phyloP scores from a whole-genome alignment of 2,329 filamentous ascomycete genomes.

The Penicillium sp. region DNA sequence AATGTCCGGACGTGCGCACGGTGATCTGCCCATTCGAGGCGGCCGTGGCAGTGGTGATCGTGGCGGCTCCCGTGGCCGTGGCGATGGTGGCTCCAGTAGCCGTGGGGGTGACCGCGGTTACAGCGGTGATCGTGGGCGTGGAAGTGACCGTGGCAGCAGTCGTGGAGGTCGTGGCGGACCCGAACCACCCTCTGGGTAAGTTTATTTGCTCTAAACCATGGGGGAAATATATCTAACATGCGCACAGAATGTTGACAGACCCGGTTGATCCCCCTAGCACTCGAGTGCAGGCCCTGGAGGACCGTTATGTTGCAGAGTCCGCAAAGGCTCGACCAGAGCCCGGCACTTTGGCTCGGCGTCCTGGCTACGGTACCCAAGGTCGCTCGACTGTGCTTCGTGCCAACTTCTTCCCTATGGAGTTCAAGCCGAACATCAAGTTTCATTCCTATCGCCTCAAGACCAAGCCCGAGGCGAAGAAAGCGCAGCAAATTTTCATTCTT shows the following conservation, averaged over 20 bases:
- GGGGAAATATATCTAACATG: constrained; percentile 3
- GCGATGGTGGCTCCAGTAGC: not conserved
- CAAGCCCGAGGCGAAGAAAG: not conserved
- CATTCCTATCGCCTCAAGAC: constrained; percentile 10
- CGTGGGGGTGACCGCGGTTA: constrained; percentile 8
- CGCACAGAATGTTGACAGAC: constrained; percentile 6
- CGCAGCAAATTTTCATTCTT: constrained; percentile 10
- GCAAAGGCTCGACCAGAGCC: not conserved
- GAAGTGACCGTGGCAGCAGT: constrained; percentile 1
- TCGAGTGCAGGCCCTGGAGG: not conserved
- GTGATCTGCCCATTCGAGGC: constrained; percentile 7
- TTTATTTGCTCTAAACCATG: not conserved
- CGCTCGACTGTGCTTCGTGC: constrained; percentile 7
- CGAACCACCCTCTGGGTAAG: not conserved
- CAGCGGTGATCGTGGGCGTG: not conserved
- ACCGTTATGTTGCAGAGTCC: constrained; percentile 2
- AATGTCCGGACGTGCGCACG: not conserved
- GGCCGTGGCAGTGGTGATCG: constrained; percentile 8
- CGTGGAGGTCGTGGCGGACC: not conserved
- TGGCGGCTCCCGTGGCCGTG: not conserved
- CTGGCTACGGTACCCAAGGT: constrained; percentile 19
- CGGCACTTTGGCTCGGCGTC: constrained; percentile 12
- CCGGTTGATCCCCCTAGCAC: not conserved
- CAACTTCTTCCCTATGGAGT: constrained; percentile 17
- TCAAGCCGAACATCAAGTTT: constrained; percentile 9